Evolutionary conservation across 2,329 filamentous ascomycete species (phyloP).

Genomic region (Chrysoporthe cubensis): DNA sequence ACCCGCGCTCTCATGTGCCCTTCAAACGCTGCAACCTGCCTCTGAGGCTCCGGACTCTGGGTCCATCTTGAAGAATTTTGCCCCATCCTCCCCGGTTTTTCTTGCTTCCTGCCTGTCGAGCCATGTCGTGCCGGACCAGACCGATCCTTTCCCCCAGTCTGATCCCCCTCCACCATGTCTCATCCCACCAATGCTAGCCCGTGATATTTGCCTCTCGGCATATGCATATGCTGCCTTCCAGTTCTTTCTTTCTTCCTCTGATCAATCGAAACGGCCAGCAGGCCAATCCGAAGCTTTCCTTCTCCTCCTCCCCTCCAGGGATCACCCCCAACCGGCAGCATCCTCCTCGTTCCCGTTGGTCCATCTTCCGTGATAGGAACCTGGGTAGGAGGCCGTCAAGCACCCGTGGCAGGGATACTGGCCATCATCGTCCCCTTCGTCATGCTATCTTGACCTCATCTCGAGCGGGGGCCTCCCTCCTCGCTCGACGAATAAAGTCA

Average conservation of each 20-base stretch:
- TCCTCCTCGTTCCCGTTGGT: constrained; percentile 35
- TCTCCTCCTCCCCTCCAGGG: constrained; percentile 35
- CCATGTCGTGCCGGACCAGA: constrained; percentile 28
- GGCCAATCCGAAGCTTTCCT: constrained; percentile 36
- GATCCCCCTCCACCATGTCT: constrained; percentile 35
- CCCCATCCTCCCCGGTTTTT: constrained; percentile 29
- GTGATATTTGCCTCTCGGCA: constrained; percentile 45
- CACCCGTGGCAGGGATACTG: constrained; percentile 31
- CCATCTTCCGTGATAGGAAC: constrained; percentile 31
- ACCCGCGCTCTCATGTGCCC: constrained; percentile 25
- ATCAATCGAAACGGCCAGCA: constrained; percentile 40
- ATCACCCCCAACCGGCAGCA: constrained; percentile 39
- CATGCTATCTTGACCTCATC: constrained; percentile 35
- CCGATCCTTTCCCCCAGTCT: constrained; percentile 32
- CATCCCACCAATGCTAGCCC: constrained; percentile 42
- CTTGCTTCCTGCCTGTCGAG: constrained; percentile 24
- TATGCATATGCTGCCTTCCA: constrained; percentile 41
- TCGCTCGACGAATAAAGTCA: constrained; percentile 48
- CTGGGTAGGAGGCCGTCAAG: constrained; percentile 30
- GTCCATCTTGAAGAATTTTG: constrained; percentile 29
- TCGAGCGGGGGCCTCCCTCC: constrained; percentile 46
- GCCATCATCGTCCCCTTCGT: constrained; percentile 36
- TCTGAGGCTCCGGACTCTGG: constrained; percentile 33
- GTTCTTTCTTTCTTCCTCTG: constrained; percentile 35
- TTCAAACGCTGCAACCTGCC: constrained; percentile 28